Conservation (phyloP, 805 yeast species). For the Clavispora phyllophila region DNA sequence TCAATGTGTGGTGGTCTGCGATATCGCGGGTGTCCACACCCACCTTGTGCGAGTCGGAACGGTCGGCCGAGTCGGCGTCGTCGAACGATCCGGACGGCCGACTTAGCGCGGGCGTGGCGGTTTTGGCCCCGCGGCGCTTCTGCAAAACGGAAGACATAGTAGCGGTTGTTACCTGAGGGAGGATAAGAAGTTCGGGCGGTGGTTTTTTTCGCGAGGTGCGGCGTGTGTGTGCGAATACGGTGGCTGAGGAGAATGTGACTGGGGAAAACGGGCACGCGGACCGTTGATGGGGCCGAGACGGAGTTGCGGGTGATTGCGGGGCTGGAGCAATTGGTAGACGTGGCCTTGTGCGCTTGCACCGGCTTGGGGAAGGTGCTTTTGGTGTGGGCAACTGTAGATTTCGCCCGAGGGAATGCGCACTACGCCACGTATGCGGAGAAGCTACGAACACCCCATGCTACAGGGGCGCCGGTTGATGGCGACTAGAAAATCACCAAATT, state of each 20-base stretch:
- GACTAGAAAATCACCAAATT: no score
- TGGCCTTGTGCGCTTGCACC: no score
- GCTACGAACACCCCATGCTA: no score
- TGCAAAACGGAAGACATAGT: constrained; percentile 46
- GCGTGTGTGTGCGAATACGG: constrained; percentile 1
- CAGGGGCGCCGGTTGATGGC: no score
- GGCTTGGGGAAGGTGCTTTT: no score
- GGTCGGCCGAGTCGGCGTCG: constrained; percentile 15
- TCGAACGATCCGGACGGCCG: constrained; percentile 19
- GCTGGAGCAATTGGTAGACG: neutral
- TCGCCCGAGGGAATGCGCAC: no score
- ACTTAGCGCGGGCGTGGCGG: constrained; percentile 12
- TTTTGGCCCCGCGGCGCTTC: constrained; percentile 62
- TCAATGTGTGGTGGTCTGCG: constrained; percentile 33
- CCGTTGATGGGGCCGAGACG: no score
- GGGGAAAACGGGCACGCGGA: neutral
- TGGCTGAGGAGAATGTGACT: neutral
- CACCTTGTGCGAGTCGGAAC: constrained; percentile 49
- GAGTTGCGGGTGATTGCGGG: neutral
- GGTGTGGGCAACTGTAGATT: no score
- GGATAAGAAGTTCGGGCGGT: neutral
- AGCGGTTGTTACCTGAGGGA: neutral
- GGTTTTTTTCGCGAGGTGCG: constrained; percentile 1
- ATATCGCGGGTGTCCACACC: constrained; percentile 79
- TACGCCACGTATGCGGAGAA: no score